Percentiles rank a stretch among this genome's conserved stretches.
Evolutionary conservation across 352 stramenopile species (phyloP).

Genomic region (Lagenidium giganteum): DNA sequence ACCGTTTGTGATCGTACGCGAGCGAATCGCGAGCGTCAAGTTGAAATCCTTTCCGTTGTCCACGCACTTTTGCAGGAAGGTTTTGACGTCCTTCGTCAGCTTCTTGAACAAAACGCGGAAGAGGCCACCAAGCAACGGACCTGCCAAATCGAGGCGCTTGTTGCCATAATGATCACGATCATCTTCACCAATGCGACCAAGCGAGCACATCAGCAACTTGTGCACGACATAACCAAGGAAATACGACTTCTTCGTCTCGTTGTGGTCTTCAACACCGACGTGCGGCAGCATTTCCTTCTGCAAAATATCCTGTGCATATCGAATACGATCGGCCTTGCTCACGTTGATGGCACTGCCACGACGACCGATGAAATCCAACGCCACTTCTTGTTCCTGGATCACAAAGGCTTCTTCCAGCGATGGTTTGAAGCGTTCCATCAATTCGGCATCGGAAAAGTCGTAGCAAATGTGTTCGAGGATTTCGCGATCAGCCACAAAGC

Average conservation of each 20-base stretch:
- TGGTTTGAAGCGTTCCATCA: conserved; percentile 99
- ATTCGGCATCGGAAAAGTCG: conserved; percentile 97
- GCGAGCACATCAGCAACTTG: conserved; percentile 98
- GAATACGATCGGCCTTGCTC: conserved; percentile 96
- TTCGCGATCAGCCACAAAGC: conserved; percentile 94
- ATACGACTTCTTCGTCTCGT: conserved; percentile 96
- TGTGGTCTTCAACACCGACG: conserved; percentile 97
- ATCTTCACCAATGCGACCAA: conserved; percentile 97
- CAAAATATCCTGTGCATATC: conserved; percentile 98
- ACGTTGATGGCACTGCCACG: conserved; percentile 94
- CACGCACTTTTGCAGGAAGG: conserved; percentile 89
- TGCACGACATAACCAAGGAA: conserved; percentile 99
- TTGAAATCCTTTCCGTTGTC: conserved; percentile 95
- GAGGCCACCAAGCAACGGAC: conserved; percentile 95
- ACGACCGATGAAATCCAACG: conserved; percentile 98
- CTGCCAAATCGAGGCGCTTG: conserved; percentile 99
- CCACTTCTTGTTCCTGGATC: conserved; percentile 97
- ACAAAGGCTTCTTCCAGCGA: conserved; percentile 98
- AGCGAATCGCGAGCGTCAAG: conserved; percentile 96
- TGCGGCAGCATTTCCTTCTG: conserved; percentile 99
- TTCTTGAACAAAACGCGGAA: conserved; percentile 99
- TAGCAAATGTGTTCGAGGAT: conserved; percentile 99
- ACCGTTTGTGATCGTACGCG: conserved; percentile 97
- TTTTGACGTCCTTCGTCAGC: conserved; percentile 98
- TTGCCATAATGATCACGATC: conserved; percentile 99